Conservation (phyloP, 768 basidiomycete species). For the Russula brevipes region DNA sequence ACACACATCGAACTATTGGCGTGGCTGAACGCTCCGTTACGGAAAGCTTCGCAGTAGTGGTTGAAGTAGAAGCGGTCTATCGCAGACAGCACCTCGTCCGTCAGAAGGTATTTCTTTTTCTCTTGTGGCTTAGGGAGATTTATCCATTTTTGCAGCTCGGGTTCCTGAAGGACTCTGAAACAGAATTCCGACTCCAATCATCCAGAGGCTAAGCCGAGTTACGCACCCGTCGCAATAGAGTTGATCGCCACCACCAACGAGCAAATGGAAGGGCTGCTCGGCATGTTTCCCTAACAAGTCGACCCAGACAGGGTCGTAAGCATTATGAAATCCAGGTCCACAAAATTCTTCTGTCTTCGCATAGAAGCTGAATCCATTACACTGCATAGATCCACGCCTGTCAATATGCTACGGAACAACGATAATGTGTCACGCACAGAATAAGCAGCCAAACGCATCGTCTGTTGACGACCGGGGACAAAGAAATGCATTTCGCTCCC, state of each 20-base stretch:
- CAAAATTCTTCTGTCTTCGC: conserved; percentile 85
- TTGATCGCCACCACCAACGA: conserved; percentile 93
- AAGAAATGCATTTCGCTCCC: conserved; percentile 75
- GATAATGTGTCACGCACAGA: conserved; percentile 46
- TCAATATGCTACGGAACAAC: not conserved
- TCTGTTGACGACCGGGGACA: conserved; percentile 74
- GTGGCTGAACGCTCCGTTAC: conserved; percentile 83
- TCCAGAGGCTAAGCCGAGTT: not conserved
- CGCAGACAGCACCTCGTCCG: conserved; percentile 63
- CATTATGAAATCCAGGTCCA: conserved; percentile 71
- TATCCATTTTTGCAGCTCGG: conserved; percentile 86
- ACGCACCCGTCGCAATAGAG: conserved; percentile 77
- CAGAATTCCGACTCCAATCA: not conserved
- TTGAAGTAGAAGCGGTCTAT: conserved; percentile 89
- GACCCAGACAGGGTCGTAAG: conserved; percentile 90
- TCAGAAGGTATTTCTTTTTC: conserved; percentile 56
- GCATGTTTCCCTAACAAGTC: conserved; percentile 84
- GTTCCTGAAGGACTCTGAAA: conserved; percentile 71
- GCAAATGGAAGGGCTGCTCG: conserved; percentile 74
- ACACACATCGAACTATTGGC: conserved; percentile 88
- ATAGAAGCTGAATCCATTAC: conserved; percentile 85
- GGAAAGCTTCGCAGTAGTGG: conserved; percentile 84
- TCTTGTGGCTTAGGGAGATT: conserved; percentile 48
- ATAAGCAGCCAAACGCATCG: conserved; percentile 88
- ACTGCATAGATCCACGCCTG: conserved; percentile 39